Conservation (phyloP, 2,329 filamentous ascomycete species). For the Colletotrichum sansevieriae region DNA sequence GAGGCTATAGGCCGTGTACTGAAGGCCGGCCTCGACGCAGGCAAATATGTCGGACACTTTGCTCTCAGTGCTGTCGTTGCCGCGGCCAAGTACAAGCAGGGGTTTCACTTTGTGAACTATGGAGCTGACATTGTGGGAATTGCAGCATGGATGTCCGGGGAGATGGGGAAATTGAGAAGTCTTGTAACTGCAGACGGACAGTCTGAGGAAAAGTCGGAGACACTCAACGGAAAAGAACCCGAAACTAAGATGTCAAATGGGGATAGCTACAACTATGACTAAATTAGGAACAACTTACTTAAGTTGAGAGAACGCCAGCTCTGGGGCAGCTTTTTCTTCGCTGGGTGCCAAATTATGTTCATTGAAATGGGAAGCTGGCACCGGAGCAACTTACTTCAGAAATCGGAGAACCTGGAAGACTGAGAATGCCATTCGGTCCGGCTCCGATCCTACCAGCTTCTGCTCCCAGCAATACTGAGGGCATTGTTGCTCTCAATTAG, state of each 20-base stretch:
- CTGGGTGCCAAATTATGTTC: too few species aligned
- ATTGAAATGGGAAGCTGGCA: too few species aligned
- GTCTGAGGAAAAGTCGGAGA: neutral
- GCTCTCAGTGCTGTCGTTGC: slow-evolving; percentile 49
- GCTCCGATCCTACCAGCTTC: too few species aligned
- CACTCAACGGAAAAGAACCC: neutral
- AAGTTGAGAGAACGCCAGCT: too few species aligned
- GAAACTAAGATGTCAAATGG: neutral
- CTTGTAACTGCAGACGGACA: slow-evolving; percentile 32
- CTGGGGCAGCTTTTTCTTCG: too few species aligned
- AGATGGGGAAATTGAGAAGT: slow-evolving; percentile 48
- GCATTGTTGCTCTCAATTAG: too few species aligned
- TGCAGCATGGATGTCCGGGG: slow-evolving; percentile 50
- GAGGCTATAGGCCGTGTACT: slow-evolving; percentile 46
- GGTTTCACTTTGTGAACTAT: slow-evolving; percentile 54
- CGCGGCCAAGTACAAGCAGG: slow-evolving; percentile 46
- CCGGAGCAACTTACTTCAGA: too few species aligned
- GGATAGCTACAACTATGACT: neutral
- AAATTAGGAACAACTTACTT: too few species aligned
- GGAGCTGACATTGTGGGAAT: slow-evolving; percentile 54
- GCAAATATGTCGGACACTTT: slow-evolving; percentile 52
- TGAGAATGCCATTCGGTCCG: too few species aligned
- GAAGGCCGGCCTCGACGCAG: slow-evolving; percentile 47
- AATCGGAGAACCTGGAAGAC: too few species aligned
- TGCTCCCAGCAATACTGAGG: too few species aligned